A percentile compares a stretch with the other conserved stretches of the same genome.
These are phyloP conservation scores for Botryotinia calthae DNA, from an alignment of 2,329 filamentous ascomycete genomes.

Conservation along the genomic window DNA sequence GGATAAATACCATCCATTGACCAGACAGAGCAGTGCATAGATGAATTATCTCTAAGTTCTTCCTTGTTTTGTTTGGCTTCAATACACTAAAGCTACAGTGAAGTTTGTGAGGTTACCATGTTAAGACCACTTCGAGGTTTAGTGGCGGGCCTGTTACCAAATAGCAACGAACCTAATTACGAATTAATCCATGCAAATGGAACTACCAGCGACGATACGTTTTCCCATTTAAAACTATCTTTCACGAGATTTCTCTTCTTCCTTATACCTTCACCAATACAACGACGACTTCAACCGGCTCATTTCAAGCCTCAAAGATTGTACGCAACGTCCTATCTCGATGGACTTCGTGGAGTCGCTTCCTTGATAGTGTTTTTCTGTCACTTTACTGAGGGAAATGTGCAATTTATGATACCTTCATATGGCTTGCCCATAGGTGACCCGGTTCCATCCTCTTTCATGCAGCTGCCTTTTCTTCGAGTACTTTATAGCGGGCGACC, in stretches of 20 bases:
- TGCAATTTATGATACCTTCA: conserved; percentile 39
- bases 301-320: conserved; percentile 30
- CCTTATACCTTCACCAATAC: conserved; percentile 37
- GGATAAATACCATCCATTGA: background rate
- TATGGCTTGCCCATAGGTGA: conserved; percentile 35
- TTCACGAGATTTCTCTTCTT: conserved; percentile 18
- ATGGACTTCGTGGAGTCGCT: conserved; percentile 50
- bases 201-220: conserved; percentile 4
- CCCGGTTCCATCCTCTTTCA: conserved; percentile 39
- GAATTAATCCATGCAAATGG: conserved; percentile 11
- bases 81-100: background rate
- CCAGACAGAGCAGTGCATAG: background rate
- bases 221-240: conserved; percentile 1
- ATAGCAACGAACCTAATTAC: conserved; percentile 12
- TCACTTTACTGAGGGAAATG: conserved; percentile 45
- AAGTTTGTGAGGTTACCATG: conserved; percentile 4
- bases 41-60: background rate
- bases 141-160: conserved; percentile 2
- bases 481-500: conserved; percentile 47
- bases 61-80: background rate
- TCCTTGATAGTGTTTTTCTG: conserved; percentile 49
- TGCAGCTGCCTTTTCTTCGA: conserved; percentile 48
- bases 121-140: conserved; percentile 17
- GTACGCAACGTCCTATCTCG: conserved; percentile 45
- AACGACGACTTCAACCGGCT: conserved; percentile 35